Evolutionary conservation across 805 yeast genomes (phyloP), one percentile per base, ranked within the genome.

Genomic region (Ogataea zsoltii): DNA sequence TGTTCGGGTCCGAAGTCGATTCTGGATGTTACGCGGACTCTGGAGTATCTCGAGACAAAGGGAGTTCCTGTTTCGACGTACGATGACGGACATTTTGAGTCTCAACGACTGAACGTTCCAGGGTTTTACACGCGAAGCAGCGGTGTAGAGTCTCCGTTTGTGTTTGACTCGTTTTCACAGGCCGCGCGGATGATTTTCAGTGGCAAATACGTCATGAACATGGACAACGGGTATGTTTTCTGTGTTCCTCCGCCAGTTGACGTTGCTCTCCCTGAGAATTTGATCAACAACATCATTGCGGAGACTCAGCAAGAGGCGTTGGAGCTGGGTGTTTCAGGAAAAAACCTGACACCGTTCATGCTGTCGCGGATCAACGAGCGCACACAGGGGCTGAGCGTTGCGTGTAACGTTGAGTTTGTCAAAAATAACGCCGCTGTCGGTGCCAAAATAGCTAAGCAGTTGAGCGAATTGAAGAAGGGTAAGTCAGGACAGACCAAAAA

Each of bases 1-100:
- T 89, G 96, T 61, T 83, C 96, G 7, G 97, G 97, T 0, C 96
- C 96, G 2, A 89, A 89, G 61, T 81, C 90, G 31, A 88, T 89
- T 42, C 68, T 89, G 45, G 97, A 89, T 57, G 83, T 90, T 44
- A 80, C 76, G 9, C 73, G 85, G 51, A 90, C 97, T 0, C 72
- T 88, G 75, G 97, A 89, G 62, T 88, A 83, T 58, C 70, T 89
- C 42, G 97, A 89, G 63, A 89, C 97, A 0, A 90, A 88, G 65
- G 97, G 97, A 12, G 96, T 89, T 0, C 85, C 84, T 55, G 96
- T 89, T 7, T 77, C 84, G 4, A 89, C 96, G 0, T 63, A 46
- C 36, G 44, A 60, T 31, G 69, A 65, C 48, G 60, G 60, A 1
- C 30, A 30, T 12, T 19, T n/a, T n/a, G 14, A 29, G 46, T 82